Base-by-base conservation (phyloP, 2,329 filamentous ascomycete species). In the Achaetomium macrosporum region DNA sequence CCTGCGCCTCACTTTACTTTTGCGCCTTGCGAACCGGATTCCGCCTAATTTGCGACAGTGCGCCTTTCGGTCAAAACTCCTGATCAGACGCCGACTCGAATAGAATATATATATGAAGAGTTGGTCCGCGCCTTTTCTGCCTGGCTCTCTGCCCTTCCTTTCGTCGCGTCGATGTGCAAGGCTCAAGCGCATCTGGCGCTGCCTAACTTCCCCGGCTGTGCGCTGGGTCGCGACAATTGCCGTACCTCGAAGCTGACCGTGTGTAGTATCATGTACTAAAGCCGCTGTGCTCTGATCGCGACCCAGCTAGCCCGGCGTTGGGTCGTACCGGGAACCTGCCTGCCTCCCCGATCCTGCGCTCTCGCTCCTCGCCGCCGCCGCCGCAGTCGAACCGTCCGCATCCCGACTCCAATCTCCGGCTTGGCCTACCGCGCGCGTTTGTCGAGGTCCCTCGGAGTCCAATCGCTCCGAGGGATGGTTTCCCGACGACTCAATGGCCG, bases 401-500 rank as follows among this genome's bases (percentile, higher is more conserved):
- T 35, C 42, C 36, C 35, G 39, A 53, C 37, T 50, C 35, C 40
- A 37, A 56, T 40, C 54, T 48, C 49, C n/a, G 37, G 43, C 51
- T 50, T 50, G 35, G 52, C 55, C 56, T 47, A 41, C 55, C 51
- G 8, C 31, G 33, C 17, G 30, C 37, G 12, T 42, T 39, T 30
- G 16, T 17, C 30, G 39, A 17, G 13, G 29, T 41, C 19, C 11
- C 30, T 5, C 29, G 31, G 16, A 46, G 35, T 10, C 47, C 57
- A 57, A 53, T 58, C 58, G 56, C 60, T 53, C 61, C 47, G 63
- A 65, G 65, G 66, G 57, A 71, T 69, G 66, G 61, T 60, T 46
- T 53, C 59, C 51, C 51, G 60, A 63, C 61, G 61, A 63, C 65
- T 66, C 74, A 74, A 82, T 82, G 77, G 78, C 76, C 65, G 71